Evolutionary conservation across 768 basidiomycete species (phyloP).

Genomic region (Tricholoma furcatifolium): DNA sequence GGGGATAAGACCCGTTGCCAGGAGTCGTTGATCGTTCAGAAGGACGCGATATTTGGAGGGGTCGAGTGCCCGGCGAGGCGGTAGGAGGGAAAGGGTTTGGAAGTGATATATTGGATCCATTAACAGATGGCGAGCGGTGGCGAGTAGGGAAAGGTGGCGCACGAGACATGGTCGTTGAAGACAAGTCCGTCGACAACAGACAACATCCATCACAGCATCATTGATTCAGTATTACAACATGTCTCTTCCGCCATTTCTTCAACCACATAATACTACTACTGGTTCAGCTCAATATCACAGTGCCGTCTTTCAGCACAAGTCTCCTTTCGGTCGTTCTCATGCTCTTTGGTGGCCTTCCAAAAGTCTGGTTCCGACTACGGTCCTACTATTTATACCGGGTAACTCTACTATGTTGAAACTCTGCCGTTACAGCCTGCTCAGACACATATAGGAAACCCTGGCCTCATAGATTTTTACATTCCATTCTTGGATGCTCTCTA

Average conservation of each 20-base stretch:
- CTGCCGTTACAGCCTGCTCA: neutral
- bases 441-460: conserved; percentile 44
- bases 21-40: conserved; percentile 54
- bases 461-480: conserved; percentile 65
- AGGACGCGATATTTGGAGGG: conserved; percentile 60
- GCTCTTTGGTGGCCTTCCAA: conserved; percentile 52
- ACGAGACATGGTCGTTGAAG: conserved; percentile 48
- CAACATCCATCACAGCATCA: conserved; percentile 5
- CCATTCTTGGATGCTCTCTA: conserved; percentile 60
- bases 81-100: conserved; percentile 36
- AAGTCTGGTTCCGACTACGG: conserved; percentile 25
- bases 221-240: too few relatives aligned
- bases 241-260: conserved; percentile 33
- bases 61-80: conserved; percentile 40
- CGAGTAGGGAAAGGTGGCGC: conserved; percentile 56
- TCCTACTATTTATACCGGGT: conserved; percentile 55
- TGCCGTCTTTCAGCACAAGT: conserved; percentile 38
- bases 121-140: conserved; percentile 47
- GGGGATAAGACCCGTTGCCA: conserved; percentile 35
- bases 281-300: conserved; percentile 16
- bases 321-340: conserved; percentile 40
- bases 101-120: conserved; percentile 33
- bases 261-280: conserved; percentile 10
- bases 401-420: neutral
- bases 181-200: conserved; percentile 1